A percentile compares a stretch with the other conserved stretches of the same genome.
Evolutionary conservation across 2,329 filamentous ascomycete genomes (phyloP).

Genomic region (Exserohilum turcica): DNA sequence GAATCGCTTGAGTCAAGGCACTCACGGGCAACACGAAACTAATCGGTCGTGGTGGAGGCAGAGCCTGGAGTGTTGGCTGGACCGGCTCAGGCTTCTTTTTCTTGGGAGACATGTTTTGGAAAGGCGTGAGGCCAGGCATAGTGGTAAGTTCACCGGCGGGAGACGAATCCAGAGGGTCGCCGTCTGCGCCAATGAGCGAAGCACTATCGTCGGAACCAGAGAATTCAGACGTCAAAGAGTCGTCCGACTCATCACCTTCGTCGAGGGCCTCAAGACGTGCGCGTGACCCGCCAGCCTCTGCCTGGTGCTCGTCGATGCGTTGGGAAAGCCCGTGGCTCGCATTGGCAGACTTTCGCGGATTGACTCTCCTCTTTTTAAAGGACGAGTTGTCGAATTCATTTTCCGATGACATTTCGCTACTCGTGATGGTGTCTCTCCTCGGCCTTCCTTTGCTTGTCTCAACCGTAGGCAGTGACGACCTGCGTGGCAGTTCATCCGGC

Average conservation of each 20-base stretch:
- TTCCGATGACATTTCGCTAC: slow-evolving; percentile 82
- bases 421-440: slow-evolving; percentile 76
- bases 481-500: slow-evolving; percentile 43
- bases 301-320: slow-evolving; percentile 58
- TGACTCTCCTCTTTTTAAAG: slow-evolving; percentile 68
- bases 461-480: slow-evolving; percentile 73
- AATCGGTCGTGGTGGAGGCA: slow-evolving; percentile 74
- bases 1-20: slow-evolving; percentile 72
- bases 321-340: slow-evolving; percentile 58
- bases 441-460: slow-evolving; percentile 72
- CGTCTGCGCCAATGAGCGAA: slow-evolving; percentile 70
- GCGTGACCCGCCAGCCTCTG: slow-evolving; percentile 33
- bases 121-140: slow-evolving; percentile 51
- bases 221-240: slow-evolving; percentile 48
- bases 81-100: slow-evolving; percentile 57
- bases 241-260: slow-evolving; percentile 48
- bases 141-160: slow-evolving; percentile 52
- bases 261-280: slow-evolving; percentile 49
- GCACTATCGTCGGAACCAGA: slow-evolving; percentile 63
- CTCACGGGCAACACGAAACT: slow-evolving; percentile 74
- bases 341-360: slow-evolving; percentile 63
- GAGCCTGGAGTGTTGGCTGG: slow-evolving; percentile 61
- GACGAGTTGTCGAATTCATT: slow-evolving; percentile 74
- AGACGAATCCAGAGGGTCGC: slow-evolving; percentile 63
- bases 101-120: slow-evolving; percentile 62